These are phyloP conservation scores for Camillea tinctor DNA, from an alignment of 2,329 filamentous ascomycete species.

Conservation along the genomic window DNA sequence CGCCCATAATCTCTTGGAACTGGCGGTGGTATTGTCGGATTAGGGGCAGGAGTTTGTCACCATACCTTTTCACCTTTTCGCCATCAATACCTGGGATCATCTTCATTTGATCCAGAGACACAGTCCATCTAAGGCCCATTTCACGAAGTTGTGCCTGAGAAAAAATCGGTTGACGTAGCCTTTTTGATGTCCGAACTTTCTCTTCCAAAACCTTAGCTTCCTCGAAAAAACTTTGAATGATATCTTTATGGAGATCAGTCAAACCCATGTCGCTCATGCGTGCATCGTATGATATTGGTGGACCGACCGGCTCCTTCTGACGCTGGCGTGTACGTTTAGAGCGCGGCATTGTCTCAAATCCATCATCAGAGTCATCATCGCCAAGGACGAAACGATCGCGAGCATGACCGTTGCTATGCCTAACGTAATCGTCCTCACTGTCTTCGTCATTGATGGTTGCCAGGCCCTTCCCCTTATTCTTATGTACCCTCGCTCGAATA, in stretches of 20 bases:
- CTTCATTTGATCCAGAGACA: conserved; percentile 59
- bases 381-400: conserved; percentile 39
- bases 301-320: conserved; percentile 44
- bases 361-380: conserved; percentile 41
- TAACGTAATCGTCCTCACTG: conserved; percentile 37
- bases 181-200: conserved; percentile 58
- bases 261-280: conserved; percentile 50
- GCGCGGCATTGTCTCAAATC: conserved; percentile 44
- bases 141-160: conserved; percentile 67
- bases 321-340: conserved; percentile 35
- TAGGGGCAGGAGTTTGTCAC: conserved; percentile 58
- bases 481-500: conserved; percentile 36
- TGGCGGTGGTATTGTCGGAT: conserved; percentile 47
- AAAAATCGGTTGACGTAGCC: conserved; percentile 61
- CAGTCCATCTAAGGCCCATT: conserved; percentile 71
- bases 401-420: conserved; percentile 44
- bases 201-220: conserved; percentile 62
- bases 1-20: conserved; percentile 52
- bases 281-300: conserved; percentile 58
- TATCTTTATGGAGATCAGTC: conserved; percentile 57
- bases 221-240: conserved; percentile 64
- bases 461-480: conserved; percentile 36
- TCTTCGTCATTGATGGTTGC: conserved; percentile 36
- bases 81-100: conserved; percentile 61
- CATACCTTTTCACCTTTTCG: conserved; percentile 62